Conservation (phyloP, 75 land plant genomes). For the Selaginella tamariscina region DNA sequence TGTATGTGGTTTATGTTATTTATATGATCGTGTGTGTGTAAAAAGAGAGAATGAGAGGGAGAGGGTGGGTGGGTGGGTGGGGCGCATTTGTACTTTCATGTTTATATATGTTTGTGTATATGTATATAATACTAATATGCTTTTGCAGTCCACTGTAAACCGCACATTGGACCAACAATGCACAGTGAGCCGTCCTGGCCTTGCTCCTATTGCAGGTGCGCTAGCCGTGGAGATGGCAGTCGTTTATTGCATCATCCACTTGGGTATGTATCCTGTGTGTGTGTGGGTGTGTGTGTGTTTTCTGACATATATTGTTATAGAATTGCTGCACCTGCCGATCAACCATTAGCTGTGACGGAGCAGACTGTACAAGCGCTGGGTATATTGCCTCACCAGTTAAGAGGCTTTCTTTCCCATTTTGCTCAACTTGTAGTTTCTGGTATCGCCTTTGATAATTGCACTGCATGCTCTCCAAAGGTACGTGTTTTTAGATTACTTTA, state of each 20-base stretch:
- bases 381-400: constrained; percentile 91
- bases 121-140: not conserved
- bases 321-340: constrained; percentile 68
- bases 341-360: constrained; percentile 24
- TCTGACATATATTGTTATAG: constrained; percentile 26
- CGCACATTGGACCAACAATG: constrained; percentile 98
- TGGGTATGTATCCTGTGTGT: constrained; percentile 50
- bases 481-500: too few relatives aligned
- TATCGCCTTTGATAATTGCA: constrained; percentile 72
- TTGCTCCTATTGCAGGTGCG: constrained; percentile 92
- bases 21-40: too few relatives aligned
- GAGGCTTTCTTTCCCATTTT: constrained; percentile 70
- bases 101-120: too few relatives aligned
- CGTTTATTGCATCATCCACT: constrained; percentile 81
- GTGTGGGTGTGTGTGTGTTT: not conserved
- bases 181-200: constrained; percentile 95
- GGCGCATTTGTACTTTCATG: too few relatives aligned
- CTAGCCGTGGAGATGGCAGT: constrained; percentile 94
- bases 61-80: too few relatives aligned
- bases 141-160: constrained; percentile 83
- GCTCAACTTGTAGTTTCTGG: constrained; percentile 74
- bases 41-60: too few relatives aligned
- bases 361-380: constrained; percentile 59
- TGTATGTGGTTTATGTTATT: constrained; percentile 38
- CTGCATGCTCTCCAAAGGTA: constrained; percentile 74